A percentile compares a stretch with the other conserved stretches of the same genome.
These are phyloP conservation scores for Mycosarcoma mackinlayi DNA, from an alignment of 1,284 basidiomycete species.

Conservation along the genomic window DNA sequence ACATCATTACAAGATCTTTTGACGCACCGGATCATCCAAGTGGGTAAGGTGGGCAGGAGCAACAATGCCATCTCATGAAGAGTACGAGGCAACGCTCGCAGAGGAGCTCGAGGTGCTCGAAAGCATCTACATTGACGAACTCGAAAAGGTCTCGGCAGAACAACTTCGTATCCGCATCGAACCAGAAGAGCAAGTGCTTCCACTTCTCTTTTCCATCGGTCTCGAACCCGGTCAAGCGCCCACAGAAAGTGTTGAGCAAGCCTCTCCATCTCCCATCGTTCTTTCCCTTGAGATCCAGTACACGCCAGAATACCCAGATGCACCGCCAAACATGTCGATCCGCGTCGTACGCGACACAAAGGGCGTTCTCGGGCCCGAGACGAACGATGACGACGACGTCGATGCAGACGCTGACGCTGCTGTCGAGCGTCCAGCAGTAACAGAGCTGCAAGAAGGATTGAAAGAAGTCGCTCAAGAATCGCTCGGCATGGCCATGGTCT, in stretches of 20 bases:
- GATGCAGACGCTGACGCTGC: slow-evolving; percentile 1
- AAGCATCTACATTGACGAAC: slow-evolving; percentile 92
- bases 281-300: slow-evolving; percentile 79
- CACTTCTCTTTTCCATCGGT: slow-evolving; percentile 50
- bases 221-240: slow-evolving; percentile 37
- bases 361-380: slow-evolving; percentile 38
- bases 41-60: no score
- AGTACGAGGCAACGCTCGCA: slow-evolving; percentile 71
- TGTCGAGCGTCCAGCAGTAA: slow-evolving; percentile 19
- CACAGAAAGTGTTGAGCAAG: slow-evolving; percentile 38
- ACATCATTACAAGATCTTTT: background rate
- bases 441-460: slow-evolving; percentile 71
- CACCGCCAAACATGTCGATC: slow-evolving; percentile 79
- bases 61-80: slow-evolving; percentile 60
- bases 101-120: slow-evolving; percentile 96
- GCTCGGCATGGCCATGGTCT: slow-evolving; percentile 97
- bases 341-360: slow-evolving; percentile 72
- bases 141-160: slow-evolving; percentile 87
- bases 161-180: slow-evolving; percentile 86
- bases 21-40: no score
- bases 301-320: slow-evolving; percentile 78
- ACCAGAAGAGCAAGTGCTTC: slow-evolving; percentile 80
- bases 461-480: slow-evolving; percentile 82
- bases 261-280: slow-evolving; percentile 74
- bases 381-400: slow-evolving; percentile 16